Evolutionary conservation across 441 rosid genomes (phyloP), one percentile per base, ranked within the genome.

Genomic region (Pelargonium australe): DNA sequence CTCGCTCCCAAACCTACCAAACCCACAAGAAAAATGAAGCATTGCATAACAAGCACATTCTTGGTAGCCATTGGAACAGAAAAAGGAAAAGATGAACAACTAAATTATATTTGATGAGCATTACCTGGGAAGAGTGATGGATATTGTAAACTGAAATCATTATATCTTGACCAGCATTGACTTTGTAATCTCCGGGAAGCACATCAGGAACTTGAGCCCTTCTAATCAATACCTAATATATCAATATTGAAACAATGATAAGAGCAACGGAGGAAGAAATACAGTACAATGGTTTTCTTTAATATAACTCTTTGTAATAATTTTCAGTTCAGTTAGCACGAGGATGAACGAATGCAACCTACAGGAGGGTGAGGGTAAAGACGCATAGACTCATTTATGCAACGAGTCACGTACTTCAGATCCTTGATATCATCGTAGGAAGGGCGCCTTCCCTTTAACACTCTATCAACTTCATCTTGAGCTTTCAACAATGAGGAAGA

Each of bases 341-440:
- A 73, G 63, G 61, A 66, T 79, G 53, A 70, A 14, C 65, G 67
- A 47, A 11, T 7, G 84, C 72, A 77, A 80, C 91, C 75, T 85
- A 90, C 98, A 73, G 96, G 98, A 75, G 98, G 98, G 78, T 93
- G 98, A 47, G 98, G 98, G 70, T 89, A 93, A 25, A 93, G 87
- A 65, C 97, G 97, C 81, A 93, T 68, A 14, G 98, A 93, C 85
- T 93, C 96, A 7, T 81, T 87, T 69, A 93, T 86, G 86, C 97
- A 93, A 55, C 96, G 84, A 44, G 85, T 90, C 73, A 90, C 64
- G 78, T 82, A 93, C 82, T 93, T 93, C 23, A 93, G 82, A 76
- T 87, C 77, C 83, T 85, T 90, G 65, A 88, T 81, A 71, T 90
- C 95, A 41, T 89, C 97, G 64, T 72, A 89, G 64, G 87, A 60